Base-by-base conservation (phyloP, 2,329 filamentous ascomycete genomes). In the Penicillium sp. region DNA sequence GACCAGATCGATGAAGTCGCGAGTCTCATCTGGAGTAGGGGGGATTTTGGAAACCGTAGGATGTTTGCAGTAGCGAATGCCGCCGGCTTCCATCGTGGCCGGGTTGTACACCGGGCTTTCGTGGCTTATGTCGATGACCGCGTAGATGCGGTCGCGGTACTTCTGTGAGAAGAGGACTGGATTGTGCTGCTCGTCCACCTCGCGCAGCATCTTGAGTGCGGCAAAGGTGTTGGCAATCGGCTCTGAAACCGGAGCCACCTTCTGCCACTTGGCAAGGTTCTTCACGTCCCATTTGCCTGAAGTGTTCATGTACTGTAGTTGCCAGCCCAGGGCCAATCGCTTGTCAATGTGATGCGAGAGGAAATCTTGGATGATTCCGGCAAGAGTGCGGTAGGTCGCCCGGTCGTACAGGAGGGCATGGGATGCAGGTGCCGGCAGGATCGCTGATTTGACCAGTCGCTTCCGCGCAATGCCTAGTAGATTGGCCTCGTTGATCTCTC, bases 261-360 rank as follows among this genome's bases (percentile, higher is more conserved):
- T 83, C 67, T 88, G 81, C 92, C 92, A 97, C 66, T 97, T 97
- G 51, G 81, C 83, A 9, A 96, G 78, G 63, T 97, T 97, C 73
- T 97, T 97, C 58, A 97, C 89, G 64, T 96, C 92, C 92, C 92
- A 97, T 72, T 97, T 97, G 3, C 91, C 91, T 58, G 90, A 88
- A 1, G 87, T 89, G 2, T 87, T 89, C 23, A 97, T 81, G 62
- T 93, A 86, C 61, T 92, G 87, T 13, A 97, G 77, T 70, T 97
- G 92, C 91, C 92, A 97, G 38, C 86, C 88, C 25, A 92, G 81
- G 1, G 84, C 88, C 12, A 96, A 79, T 7, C 90, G 83, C 8
- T 83, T 79, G 8, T 91, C 91, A 46, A 96, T 78, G 61, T 89
- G 80, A 3, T 79, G 77, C 15, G 82, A 78, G 25, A 96, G 78